Evolutionary conservation across 2,329 filamentous ascomycete genomes (phyloP).

Genomic region (Beauveria sp.): DNA sequence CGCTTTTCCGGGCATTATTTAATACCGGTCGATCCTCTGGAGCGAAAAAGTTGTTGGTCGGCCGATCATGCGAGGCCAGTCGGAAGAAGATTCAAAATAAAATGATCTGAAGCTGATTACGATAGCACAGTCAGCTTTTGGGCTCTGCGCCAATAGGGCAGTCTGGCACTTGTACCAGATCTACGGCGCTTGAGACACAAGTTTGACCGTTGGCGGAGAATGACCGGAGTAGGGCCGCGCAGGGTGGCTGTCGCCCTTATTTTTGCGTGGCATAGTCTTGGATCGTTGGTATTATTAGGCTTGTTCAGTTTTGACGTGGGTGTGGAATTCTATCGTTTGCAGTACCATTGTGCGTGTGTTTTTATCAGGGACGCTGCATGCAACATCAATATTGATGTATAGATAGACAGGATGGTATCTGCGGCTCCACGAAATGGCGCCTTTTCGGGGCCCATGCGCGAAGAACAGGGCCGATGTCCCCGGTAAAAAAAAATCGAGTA

Average conservation of each 20-base stretch:
- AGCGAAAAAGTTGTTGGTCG: neutral
- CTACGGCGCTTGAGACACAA: slow-evolving; percentile 10
- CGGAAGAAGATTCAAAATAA: neutral
- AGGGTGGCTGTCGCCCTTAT: neutral
- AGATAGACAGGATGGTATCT: neutral
- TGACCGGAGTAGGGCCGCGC: slow-evolving; percentile 12
- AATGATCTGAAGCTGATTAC: neutral
- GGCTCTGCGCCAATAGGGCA: neutral
- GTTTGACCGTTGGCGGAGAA: slow-evolving; percentile 10
- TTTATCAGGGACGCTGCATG: neutral
- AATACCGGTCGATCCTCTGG: neutral
- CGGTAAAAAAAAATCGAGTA: neutral
- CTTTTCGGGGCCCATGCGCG: neutral
- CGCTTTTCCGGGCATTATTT: neutral
- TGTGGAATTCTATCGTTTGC: neutral
- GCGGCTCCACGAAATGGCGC: slow-evolving; percentile 4
- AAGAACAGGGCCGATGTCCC: slow-evolving; percentile 9
- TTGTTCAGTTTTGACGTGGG: neutral
- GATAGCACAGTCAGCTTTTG: neutral
- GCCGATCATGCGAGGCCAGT: neutral
- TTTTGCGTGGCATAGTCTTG: neutral
- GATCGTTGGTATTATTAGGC: no score
- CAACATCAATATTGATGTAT: neutral
- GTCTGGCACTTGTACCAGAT: neutral
- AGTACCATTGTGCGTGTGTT: neutral